A percentile compares a stretch with the other conserved stretches of the same genome.
Conservation (phyloP, 169 alveolate genomes). For the Plasmodium malariae region DNA sequence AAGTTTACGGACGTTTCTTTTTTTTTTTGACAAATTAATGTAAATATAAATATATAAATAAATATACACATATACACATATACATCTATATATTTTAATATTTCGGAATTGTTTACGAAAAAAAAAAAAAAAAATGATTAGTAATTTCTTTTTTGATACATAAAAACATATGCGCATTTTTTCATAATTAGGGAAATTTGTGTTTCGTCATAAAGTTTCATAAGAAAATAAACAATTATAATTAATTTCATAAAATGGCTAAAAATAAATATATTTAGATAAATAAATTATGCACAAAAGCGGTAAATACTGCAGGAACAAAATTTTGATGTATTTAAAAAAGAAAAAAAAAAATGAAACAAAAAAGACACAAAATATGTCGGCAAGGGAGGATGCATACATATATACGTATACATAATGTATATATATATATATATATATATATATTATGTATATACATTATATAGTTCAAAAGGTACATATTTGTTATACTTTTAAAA, state of each 20-base stretch:
- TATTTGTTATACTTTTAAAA: neutral
- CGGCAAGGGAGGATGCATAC: neutral
- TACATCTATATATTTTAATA: neutral
- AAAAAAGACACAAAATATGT: neutral
- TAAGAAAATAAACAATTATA: conserved; percentile 23
- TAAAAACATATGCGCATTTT: neutral
- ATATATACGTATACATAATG: neutral
- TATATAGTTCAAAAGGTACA: conserved; percentile 4
- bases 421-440: neutral
- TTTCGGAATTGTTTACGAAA: neutral
- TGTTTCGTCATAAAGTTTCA: conserved; percentile 7
- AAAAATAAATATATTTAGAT: neutral
- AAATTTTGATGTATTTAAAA: neutral
- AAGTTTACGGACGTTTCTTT: no score
- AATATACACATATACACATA: neutral
- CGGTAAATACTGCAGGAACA: neutral
- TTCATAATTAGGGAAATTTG: neutral
- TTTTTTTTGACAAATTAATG: neutral
- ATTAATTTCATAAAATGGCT: conserved; percentile 14
- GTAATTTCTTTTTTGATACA: neutral
- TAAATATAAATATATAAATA: conserved; percentile 1
- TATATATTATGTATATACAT: neutral
- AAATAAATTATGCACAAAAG: neutral
- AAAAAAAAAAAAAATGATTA: conserved; percentile 5
- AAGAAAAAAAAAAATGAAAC: conserved; percentile 11